Percentiles rank a stretch among this genome's conserved stretches.
These are phyloP conservation scores for Yamadazyma oceani DNA, from an alignment of 1,139 yeast genomes.

Conservation along the genomic window DNA sequence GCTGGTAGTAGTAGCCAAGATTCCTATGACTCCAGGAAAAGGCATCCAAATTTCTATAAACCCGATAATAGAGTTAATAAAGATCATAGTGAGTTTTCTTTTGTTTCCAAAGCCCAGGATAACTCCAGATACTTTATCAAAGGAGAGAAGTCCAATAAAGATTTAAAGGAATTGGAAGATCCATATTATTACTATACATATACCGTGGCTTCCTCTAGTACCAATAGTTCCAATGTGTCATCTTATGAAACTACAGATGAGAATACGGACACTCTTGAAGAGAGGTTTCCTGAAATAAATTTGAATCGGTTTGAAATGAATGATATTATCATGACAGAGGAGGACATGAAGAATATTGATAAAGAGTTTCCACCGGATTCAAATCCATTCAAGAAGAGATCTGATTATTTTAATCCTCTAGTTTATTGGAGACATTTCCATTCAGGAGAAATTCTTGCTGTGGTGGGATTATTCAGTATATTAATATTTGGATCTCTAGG, in stretches of 20 bases:
- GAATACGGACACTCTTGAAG: not conserved
- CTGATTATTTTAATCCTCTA: constrained; percentile 16
- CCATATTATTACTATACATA: constrained; percentile 17
- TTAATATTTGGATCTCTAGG: constrained; percentile 19
- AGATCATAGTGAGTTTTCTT: constrained; percentile 7
- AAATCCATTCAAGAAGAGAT: constrained; percentile 12
- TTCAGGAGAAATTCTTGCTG: constrained; percentile 14
- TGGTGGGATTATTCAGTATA: constrained; percentile 11
- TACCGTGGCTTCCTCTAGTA: constrained; percentile 1
- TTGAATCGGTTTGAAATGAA: not conserved
- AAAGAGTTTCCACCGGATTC: constrained; percentile 11
- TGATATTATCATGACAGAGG: constrained; percentile 13
- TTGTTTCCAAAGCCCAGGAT: constrained; percentile 15
- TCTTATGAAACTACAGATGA: not conserved
- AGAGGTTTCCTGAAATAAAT: not conserved
- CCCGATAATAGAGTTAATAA: constrained; percentile 12
- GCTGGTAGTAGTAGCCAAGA: not conserved
- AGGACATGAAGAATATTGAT: constrained; percentile 12
- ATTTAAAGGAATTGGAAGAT: constrained; percentile 13
- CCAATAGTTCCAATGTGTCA: constrained; percentile 2
- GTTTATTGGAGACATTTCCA: constrained; percentile 12
- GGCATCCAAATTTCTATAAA: constrained; percentile 19
- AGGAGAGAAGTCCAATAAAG: constrained; percentile 3
- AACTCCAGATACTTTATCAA: constrained; percentile 17
- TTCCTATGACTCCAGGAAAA: constrained; percentile 5